Evolutionary conservation across 805 yeast genomes (phyloP), one percentile per base, ranked within the genome.

Genomic region (Lachancea nothofagi): DNA sequence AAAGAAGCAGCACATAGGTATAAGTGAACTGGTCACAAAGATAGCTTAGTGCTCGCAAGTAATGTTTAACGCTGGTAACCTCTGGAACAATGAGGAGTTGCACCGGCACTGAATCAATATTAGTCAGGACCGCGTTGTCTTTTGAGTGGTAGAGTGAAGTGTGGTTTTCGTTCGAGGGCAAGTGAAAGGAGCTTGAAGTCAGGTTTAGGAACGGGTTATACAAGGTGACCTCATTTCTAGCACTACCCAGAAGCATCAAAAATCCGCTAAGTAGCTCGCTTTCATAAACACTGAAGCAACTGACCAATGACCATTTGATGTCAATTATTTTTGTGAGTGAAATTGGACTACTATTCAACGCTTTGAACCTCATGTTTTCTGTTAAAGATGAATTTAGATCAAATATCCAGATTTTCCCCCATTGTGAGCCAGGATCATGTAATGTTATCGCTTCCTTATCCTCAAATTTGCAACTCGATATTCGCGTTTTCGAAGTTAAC

Each of bases 361-460:
- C 44, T 40, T 52, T 58, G 22, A 51, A 57, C 6, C 55, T 46
- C 4, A 51, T 29, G 5, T 58, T 56, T 20, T 48, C 47, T 2
- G 57, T 42, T 5, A 53, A 43, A n/a, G 54, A 49, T 1, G 53
- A 53, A 12, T 54, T 38, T 32, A 58, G 40, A 31, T 55, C 50
- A n/a, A 59, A 55, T 5, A 77, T 65, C 48, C 80, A 66, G 3
- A 81, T 68, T 28, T 71, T 70, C 3, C 78, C 63, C 31, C 72
- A 69, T 9, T 61, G 49, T 0, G 66, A 54, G 4, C 48, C 51
- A 12, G 53, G 51, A 57, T 80, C 75, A 36, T 74, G 67, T 5
- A 84, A 58, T 0, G 78, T 74, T 1, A 85, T 53, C 0, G 80
- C 81, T 53, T 85, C 90, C 48, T 74, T 75, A 21, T 72, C 75